These are phyloP conservation scores for Dendrocalamus latiflorus DNA, from an alignment of 202 grass and related monocot genomes.

Conservation along the genomic window DNA sequence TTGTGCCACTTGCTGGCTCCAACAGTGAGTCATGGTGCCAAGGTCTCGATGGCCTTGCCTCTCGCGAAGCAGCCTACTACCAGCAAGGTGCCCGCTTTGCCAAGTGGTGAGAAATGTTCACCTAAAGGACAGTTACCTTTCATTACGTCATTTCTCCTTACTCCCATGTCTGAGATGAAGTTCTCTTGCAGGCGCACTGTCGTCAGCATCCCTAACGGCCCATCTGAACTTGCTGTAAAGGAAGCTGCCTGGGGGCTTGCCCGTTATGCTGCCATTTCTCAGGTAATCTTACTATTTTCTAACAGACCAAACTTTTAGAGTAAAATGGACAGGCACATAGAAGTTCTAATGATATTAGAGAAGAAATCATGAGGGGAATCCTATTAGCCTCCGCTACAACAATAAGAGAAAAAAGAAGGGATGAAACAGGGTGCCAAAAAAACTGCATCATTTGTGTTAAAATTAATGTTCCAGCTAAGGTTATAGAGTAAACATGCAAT, in stretches of 20 bases:
- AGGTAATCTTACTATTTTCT: constrained; percentile 45
- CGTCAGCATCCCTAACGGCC: constrained; percentile 92
- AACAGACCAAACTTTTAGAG: background rate
- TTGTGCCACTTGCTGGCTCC: constrained; percentile 84
- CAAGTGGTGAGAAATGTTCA: constrained; percentile 64
- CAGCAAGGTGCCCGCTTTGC: constrained; percentile 90
- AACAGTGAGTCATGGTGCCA: constrained; percentile 98
- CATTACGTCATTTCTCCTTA: background rate
- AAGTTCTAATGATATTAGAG: background rate
- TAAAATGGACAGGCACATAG: background rate
- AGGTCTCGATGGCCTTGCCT: constrained; percentile 94
- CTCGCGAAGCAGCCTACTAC: constrained; percentile 93
- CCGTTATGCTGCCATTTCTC: constrained; percentile 89
- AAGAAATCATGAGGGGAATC: background rate
- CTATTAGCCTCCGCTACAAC: background rate
- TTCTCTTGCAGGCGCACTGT: constrained; percentile 78
- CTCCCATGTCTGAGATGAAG: background rate
- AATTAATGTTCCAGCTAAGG: background rate
- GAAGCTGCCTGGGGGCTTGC: constrained; percentile 98
- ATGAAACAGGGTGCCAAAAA: too few species aligned
- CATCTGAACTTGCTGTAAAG: constrained; percentile 88
- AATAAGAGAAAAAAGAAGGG: too few species aligned
- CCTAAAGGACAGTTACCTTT: background rate
- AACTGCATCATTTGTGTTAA: background rate
- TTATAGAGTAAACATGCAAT: background rate